Evolutionary conservation across 805 yeast species (phyloP), one percentile per base, ranked within the genome.

Genomic region (Nakazawaea pomicola): DNA sequence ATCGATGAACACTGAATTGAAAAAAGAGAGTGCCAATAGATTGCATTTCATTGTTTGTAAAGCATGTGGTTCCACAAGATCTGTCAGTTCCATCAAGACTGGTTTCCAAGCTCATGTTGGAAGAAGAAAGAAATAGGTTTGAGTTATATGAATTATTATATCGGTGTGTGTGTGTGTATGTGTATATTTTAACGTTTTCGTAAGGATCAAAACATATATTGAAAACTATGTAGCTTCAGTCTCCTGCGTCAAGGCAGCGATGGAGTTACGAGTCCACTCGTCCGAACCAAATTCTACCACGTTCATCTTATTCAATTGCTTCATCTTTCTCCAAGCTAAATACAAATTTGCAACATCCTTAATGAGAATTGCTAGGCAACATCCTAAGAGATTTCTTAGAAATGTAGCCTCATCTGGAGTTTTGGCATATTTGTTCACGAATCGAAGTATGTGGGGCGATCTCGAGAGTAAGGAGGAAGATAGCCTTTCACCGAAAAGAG

Each of bases 31-130:
- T 54, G 83, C 93, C 46, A 93, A 90, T 74, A 86, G 99, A 74
- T 78, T 93, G 68, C 95, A 87, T 72, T 93, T 93, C 74, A 76
- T 93, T 74, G 95, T 90, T 57, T 93, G 99, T 76, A 89, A 90
- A 62, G 86, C 95, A 43, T 93, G 99, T 76, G 99, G 99, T 53
- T 86, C 96, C 36, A 81, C 97, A 36, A 83, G 96, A 70, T 89
- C 97, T 38, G 99, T 93, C 44, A 80, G 93, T 53, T 88, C 96
- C 35, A 93, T 93, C 67, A 93, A 95, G 80, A 87, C 97, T 37
- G 99, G 99, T 83, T 93, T 87, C 95, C 96, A 90, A 74, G 99
- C 99, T 54, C 91, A 86, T 60, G 81, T 87, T 57, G 95, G 95
- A 54, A 83, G 84, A 66, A 85, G 91, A 81, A 85, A 80, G 79